Conservation (phyloP, 441 rosid genomes). For the Flueggea neowawraea region DNA sequence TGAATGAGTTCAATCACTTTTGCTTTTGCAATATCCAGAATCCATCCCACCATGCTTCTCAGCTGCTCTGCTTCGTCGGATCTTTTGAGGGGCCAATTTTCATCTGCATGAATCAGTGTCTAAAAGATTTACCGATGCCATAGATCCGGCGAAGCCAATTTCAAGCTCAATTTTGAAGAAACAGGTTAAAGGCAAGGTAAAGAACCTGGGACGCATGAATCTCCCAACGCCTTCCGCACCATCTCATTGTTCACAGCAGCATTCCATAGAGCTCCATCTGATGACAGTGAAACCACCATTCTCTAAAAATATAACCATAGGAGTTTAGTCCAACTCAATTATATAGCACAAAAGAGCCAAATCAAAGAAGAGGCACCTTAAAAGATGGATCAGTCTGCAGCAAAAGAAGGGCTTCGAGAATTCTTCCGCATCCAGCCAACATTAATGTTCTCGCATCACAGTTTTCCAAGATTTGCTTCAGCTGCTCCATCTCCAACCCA, state of each 20-base stretch:
- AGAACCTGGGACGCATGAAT: constrained; percentile 39
- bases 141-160: background rate
- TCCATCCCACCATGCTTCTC: constrained; percentile 34
- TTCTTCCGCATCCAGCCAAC: constrained; percentile 41
- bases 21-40: constrained; percentile 44
- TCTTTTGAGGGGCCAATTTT: constrained; percentile 7
- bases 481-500: constrained; percentile 21
- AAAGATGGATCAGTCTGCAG: constrained; percentile 60
- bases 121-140: background rate
- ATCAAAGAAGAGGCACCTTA: constrained; percentile 39
- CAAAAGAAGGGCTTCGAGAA: constrained; percentile 55
- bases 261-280: constrained; percentile 80
- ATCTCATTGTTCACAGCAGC: constrained; percentile 67
- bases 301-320: constrained; percentile 27
- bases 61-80: constrained; percentile 21
- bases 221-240: constrained; percentile 47
- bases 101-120: constrained; percentile 12
- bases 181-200: background rate
- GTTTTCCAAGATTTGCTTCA: constrained; percentile 9
- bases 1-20: constrained; percentile 43
- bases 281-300: constrained; percentile 71
- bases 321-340: background rate
- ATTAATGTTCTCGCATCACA: constrained; percentile 31
- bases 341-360: background rate
- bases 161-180: background rate